phyloP scores from a whole-genome alignment of 2,329 filamentous ascomycete genomes.

The Diaporthe vaccinii region DNA sequence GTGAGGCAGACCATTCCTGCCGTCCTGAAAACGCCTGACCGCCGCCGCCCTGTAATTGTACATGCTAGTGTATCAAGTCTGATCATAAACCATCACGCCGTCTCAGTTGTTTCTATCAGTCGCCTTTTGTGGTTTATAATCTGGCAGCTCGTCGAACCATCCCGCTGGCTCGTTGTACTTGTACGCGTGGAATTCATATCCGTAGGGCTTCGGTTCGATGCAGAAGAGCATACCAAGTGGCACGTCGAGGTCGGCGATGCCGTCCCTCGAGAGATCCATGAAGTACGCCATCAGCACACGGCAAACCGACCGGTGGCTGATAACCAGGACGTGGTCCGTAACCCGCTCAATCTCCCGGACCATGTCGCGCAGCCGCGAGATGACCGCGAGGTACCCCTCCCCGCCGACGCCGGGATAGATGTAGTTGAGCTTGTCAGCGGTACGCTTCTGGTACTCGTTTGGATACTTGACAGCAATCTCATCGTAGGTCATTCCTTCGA shows the following conservation, averaged over 20 bases:
- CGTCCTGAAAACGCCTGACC: constrained; percentile 25
- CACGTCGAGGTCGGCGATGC: constrained; percentile 94
- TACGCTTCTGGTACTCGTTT: constrained; percentile 85
- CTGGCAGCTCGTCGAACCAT: constrained; percentile 88
- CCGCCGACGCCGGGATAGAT: constrained; percentile 96
- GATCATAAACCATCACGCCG: neutral
- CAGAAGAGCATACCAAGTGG: constrained; percentile 94
- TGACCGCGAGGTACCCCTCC: constrained; percentile 96
- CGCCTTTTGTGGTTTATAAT: constrained; percentile 81
- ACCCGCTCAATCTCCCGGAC: constrained; percentile 98
- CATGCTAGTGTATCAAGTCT: constrained; percentile 18
- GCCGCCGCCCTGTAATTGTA: constrained; percentile 15
- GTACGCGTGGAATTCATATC: constrained; percentile 97
- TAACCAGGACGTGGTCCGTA: constrained; percentile 92
- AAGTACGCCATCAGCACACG: constrained; percentile 97
- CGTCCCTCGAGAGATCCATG: constrained; percentile 88
- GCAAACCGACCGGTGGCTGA: constrained; percentile 92
- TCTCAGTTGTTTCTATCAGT: constrained; percentile 55
- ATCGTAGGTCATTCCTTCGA: constrained; percentile 95
- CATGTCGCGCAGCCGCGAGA: constrained; percentile 93
- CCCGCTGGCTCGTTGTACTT: constrained; percentile 83
- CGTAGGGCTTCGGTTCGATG: constrained; percentile 97
- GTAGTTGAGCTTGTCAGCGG: constrained; percentile 91
- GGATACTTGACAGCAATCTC: constrained; percentile 86
- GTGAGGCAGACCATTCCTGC: neutral